Conservation (phyloP, 805 yeast genomes). For the Pichia nakasei region DNA sequence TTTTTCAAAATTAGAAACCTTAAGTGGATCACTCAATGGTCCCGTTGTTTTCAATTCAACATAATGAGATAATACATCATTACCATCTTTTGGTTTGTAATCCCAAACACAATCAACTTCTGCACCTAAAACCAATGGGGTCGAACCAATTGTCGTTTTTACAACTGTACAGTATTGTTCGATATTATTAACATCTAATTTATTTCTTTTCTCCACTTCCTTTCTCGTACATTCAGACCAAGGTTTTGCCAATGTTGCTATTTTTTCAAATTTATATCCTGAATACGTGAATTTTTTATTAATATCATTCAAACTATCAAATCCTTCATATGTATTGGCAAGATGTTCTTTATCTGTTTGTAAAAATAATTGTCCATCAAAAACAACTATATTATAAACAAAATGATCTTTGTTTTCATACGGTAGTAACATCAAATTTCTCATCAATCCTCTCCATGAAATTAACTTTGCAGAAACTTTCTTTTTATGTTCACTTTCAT, state of each 20-base stretch:
- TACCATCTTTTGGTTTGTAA: slow-evolving; percentile 44
- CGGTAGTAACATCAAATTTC: slow-evolving; percentile 61
- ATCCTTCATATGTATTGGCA: slow-evolving; percentile 26
- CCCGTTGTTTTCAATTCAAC: slow-evolving; percentile 75
- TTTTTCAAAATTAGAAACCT: slow-evolving; percentile 59
- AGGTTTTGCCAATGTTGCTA: slow-evolving; percentile 69
- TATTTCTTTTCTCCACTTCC: slow-evolving; percentile 57
- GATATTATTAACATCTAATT: slow-evolving; percentile 53
- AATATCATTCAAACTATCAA: slow-evolving; percentile 26
- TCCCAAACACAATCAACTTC: slow-evolving; percentile 92
- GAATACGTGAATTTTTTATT: slow-evolving; percentile 39
- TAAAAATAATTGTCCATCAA: slow-evolving; percentile 68
- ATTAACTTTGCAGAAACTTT: slow-evolving; percentile 57
- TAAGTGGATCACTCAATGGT: slow-evolving; percentile 44
- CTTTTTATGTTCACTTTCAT: slow-evolving; percentile 42
- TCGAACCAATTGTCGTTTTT: slow-evolving; percentile 72
- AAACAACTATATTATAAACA: slow-evolving; percentile 54
- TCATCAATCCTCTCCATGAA: slow-evolving; percentile 81
- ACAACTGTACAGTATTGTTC: slow-evolving; percentile 80
- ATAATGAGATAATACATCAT: slow-evolving; percentile 58
- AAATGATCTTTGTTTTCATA: slow-evolving; percentile 48
- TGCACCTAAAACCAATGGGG: slow-evolving; percentile 66
- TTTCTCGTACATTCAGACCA: slow-evolving; percentile 61
- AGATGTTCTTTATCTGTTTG: slow-evolving; percentile 31
- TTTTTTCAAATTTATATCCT: slow-evolving; percentile 80